Conservation (phyloP, 805 yeast genomes). For the Suhomyces pyralidae region DNA sequence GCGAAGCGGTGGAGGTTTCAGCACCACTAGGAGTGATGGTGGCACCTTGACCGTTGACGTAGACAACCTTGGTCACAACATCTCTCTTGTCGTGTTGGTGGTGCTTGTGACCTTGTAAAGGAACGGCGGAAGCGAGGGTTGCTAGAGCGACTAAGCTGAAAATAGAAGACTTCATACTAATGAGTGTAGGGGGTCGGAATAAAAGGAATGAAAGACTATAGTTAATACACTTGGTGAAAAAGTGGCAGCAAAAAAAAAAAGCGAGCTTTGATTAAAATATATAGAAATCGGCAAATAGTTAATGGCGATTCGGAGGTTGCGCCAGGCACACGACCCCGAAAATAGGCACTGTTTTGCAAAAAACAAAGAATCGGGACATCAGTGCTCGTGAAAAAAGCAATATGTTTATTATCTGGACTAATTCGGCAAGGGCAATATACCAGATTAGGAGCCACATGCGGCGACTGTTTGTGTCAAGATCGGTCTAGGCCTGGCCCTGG, state of each 20-base stretch:
- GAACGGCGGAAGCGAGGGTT: slow-evolving; percentile 30
- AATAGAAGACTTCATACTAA: slow-evolving; percentile 27
- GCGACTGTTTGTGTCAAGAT: not conserved
- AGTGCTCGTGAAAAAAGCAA: slow-evolving; percentile 4
- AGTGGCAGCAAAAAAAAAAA: not conserved
- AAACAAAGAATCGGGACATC: not conserved
- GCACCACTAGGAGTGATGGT: slow-evolving; percentile 9
- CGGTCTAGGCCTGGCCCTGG: slow-evolving; percentile 1
- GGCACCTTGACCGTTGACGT: slow-evolving; percentile 31
- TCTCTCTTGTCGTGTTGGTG: slow-evolving; percentile 39
- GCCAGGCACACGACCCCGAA: slow-evolving; percentile 1
- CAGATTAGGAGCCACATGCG: not conserved
- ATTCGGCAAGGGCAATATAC: slow-evolving; percentile 2
- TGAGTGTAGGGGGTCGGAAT: slow-evolving; percentile 4
- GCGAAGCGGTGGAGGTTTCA: slow-evolving; percentile 3
- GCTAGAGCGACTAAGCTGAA: slow-evolving; percentile 26
- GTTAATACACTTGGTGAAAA: slow-evolving; percentile 14
- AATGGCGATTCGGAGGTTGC: not conserved
- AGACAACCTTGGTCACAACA: slow-evolving; percentile 37
- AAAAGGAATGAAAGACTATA: slow-evolving; percentile 25
- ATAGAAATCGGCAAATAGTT: not conserved
- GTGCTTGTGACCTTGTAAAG: slow-evolving; percentile 33
- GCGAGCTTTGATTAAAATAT: not conserved
- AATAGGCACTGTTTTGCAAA: not conserved
- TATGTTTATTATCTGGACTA: slow-evolving; percentile 5